phyloP scores from a whole-genome alignment of 2,329 filamentous ascomycete species.

The Mycosphaerelloides madeirae region DNA sequence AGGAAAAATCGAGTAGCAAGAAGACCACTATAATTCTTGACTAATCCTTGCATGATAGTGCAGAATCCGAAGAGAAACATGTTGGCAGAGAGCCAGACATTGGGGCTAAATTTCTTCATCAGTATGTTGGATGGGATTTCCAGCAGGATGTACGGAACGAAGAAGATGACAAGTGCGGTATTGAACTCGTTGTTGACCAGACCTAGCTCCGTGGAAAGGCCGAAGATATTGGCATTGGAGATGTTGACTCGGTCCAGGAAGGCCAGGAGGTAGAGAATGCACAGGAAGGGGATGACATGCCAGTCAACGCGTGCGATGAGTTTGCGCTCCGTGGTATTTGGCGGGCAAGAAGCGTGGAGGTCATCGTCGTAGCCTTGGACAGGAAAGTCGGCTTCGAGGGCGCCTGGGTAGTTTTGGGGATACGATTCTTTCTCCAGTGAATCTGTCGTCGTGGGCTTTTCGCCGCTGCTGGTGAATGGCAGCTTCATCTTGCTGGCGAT shows the following conservation, averaged over 20 bases:
- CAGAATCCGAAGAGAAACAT: slow-evolving; percentile 80
- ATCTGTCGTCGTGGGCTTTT: slow-evolving; percentile 2
- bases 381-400: slow-evolving; percentile 5
- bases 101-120: slow-evolving; percentile 48
- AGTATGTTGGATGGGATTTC: slow-evolving; percentile 52
- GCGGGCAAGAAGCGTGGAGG: slow-evolving; percentile 36
- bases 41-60: slow-evolving; percentile 67
- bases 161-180: slow-evolving; percentile 51
- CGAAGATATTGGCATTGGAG: slow-evolving; percentile 50
- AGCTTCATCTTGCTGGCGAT: slow-evolving; percentile 1
- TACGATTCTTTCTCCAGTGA: slow-evolving; percentile 7
- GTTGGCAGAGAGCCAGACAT: slow-evolving; percentile 56
- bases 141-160: slow-evolving; percentile 49
- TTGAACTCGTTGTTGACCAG: slow-evolving; percentile 47
- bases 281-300: slow-evolving; percentile 47
- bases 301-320: slow-evolving; percentile 43
- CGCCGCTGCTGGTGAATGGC: background rate
- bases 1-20: slow-evolving; percentile 79
- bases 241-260: slow-evolving; percentile 46
- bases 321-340: slow-evolving; percentile 47
- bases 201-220: slow-evolving; percentile 44
- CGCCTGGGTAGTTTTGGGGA: slow-evolving; percentile 15
- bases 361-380: slow-evolving; percentile 31
- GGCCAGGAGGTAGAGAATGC: slow-evolving; percentile 46
- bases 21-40: slow-evolving; percentile 71